Evolutionary conservation across 345 rosid genomes (phyloP).

Genomic region (Iberis pinnata): DNA sequence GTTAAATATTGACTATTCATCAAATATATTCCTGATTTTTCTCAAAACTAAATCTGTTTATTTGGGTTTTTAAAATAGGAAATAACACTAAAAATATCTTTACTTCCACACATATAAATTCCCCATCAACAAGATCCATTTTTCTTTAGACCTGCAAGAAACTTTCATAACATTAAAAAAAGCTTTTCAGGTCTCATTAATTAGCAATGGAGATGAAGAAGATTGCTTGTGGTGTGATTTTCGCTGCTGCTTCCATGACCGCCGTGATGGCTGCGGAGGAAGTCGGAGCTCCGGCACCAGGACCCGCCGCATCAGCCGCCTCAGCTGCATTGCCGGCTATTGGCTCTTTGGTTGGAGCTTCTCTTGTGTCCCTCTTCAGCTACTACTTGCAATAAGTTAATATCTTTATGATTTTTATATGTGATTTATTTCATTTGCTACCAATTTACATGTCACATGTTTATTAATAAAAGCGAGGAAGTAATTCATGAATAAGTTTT

Average conservation of each 20-base stretch:
- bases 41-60: background rate
- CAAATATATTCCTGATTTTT: no score
- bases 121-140: background rate
- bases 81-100: slow-evolving; percentile 10
- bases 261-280: slow-evolving; percentile 40
- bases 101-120: slow-evolving; percentile 16
- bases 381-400: slow-evolving; percentile 33
- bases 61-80: background rate
- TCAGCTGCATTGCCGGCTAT: slow-evolving; percentile 35
- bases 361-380: slow-evolving; percentile 29
- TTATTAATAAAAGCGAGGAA: slow-evolving; percentile 25
- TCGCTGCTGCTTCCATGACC: slow-evolving; percentile 47
- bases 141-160: slow-evolving; percentile 36
- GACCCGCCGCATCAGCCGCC: slow-evolving; percentile 24
- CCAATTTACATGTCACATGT: slow-evolving; percentile 18
- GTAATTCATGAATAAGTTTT: slow-evolving; percentile 11
- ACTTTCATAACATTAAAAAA: background rate
- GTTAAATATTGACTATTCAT: no score
- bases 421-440: slow-evolving; percentile 23
- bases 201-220: slow-evolving; percentile 66
- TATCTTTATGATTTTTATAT: slow-evolving; percentile 6
- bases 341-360: slow-evolving; percentile 45
- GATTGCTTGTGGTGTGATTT: slow-evolving; percentile 42
- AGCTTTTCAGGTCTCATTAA: slow-evolving; percentile 32
- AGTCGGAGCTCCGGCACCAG: slow-evolving; percentile 37